phyloP scores from a whole-genome alignment of 2,329 filamentous ascomycete genomes.

The Rutstroemia sydowiana region DNA sequence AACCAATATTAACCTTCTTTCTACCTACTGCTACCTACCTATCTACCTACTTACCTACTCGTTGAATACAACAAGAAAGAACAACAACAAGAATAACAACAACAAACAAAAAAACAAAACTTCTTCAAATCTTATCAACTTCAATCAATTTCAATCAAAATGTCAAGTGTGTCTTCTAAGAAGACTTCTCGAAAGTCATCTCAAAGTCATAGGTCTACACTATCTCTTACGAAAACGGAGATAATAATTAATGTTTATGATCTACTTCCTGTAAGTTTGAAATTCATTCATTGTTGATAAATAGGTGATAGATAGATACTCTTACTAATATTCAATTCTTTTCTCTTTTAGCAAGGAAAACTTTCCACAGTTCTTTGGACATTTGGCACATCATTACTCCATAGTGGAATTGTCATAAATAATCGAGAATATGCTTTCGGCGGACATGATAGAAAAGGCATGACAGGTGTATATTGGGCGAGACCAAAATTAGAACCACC shows the following conservation, averaged over 20 bases:
- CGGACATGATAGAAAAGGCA: conserved; percentile 62
- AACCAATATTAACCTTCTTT: too few species aligned
- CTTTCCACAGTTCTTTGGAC: conserved; percentile 73
- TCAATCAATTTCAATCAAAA: neutral
- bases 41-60: neutral
- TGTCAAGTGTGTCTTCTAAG: conserved; percentile 23
- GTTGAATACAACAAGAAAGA: too few species aligned
- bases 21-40: too few species aligned
- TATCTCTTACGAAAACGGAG: conserved; percentile 65
- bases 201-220: conserved; percentile 50
- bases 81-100: too few species aligned
- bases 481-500: conserved; percentile 64
- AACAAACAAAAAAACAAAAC: neutral
- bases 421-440: conserved; percentile 79
- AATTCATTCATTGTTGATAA: too few species aligned
- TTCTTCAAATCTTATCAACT: neutral
- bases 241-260: conserved; percentile 74
- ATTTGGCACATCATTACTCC: conserved; percentile 68
- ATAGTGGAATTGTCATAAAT: conserved; percentile 77
- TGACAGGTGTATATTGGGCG: conserved; percentile 81
- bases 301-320: neutral
- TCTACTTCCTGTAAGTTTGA: conserved; percentile 53
- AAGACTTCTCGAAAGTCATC: conserved; percentile 23
- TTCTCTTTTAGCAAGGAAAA: conserved; percentile 52
- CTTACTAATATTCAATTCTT: neutral